Conservation (phyloP, 495 filamentous ascomycete species). For the Podospora fimiseda region DNA sequence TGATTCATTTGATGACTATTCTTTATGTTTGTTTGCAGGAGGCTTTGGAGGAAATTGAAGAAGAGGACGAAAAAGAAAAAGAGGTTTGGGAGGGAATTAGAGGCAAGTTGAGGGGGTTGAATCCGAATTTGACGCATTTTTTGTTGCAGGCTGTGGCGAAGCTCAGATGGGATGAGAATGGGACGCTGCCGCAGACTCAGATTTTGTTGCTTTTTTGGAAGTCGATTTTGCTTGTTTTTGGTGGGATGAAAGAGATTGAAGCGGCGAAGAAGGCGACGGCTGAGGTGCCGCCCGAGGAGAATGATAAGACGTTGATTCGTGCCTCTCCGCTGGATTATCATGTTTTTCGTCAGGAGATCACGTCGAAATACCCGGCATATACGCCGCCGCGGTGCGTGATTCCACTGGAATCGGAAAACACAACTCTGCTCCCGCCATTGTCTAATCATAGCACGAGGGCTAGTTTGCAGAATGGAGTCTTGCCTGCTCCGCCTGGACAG, state of each 20-base stretch:
- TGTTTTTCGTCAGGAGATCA: conserved; percentile 92
- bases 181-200: conserved; percentile 34
- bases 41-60: conserved; percentile 42
- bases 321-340: conserved; percentile 96
- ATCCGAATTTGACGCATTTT: conserved; percentile 64
- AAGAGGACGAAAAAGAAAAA: no score
- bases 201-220: conserved; percentile 88
- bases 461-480: conserved; percentile 42
- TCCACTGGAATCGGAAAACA: conserved; percentile 82
- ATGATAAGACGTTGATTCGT: conserved; percentile 60
- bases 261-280: conserved; percentile 61
- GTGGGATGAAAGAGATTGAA: conserved; percentile 64
- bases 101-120: conserved; percentile 45
- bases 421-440: conserved; percentile 80
- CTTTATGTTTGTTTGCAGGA: conserved; percentile 70
- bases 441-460: conserved; percentile 60
- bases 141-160: conserved; percentile 69
- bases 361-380: conserved; percentile 97
- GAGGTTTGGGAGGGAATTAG: conserved; percentile 34
- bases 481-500: conserved; percentile 41
- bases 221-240: conserved; percentile 75
- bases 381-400: conserved; percentile 78
- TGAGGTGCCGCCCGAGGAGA: conserved; percentile 40
- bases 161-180: conserved; percentile 78
- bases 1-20: conserved; percentile 57